These are phyloP conservation scores for Gossypium rotundifolium DNA, from an alignment of 345 rosid species.

Conservation along the genomic window DNA sequence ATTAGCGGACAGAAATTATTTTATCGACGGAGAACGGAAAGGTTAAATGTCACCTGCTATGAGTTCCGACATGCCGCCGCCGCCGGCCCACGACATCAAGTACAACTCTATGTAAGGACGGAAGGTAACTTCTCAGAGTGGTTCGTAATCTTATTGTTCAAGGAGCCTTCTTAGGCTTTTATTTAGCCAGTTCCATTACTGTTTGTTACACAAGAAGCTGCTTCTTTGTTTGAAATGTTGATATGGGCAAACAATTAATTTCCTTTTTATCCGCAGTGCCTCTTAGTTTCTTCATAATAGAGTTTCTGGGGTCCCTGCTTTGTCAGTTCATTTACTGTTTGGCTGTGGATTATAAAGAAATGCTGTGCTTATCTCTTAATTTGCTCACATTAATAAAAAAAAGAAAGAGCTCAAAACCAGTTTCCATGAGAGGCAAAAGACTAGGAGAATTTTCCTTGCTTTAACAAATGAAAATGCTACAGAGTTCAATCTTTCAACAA, in stretches of 20 bases:
- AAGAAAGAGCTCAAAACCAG: background rate
- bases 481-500: conserved; percentile 15
- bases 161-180: conserved; percentile 74
- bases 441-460: background rate
- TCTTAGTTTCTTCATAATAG: background rate
- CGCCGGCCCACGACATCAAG: conserved; percentile 3
- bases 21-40: background rate
- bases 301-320: background rate
- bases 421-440: background rate
- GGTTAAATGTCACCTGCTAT: conserved; percentile 22
- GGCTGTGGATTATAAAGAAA: too few relatives aligned
- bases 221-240: too few relatives aligned
- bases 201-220: too few relatives aligned
- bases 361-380: too few relatives aligned
- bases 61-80: conserved; percentile 26
- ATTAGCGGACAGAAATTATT: background rate
- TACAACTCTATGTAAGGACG: conserved; percentile 20
- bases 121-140: conserved; percentile 39
- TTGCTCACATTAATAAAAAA: too few relatives aligned
- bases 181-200: too few relatives aligned
- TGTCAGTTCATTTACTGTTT: too few relatives aligned
- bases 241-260: background rate
- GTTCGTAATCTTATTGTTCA: conserved; percentile 66
- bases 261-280: background rate
- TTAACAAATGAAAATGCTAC: conserved; percentile 7